Base-by-base conservation (phyloP, 2,329 filamentous ascomycete genomes). In the Aspergillus vadensis region DNA sequence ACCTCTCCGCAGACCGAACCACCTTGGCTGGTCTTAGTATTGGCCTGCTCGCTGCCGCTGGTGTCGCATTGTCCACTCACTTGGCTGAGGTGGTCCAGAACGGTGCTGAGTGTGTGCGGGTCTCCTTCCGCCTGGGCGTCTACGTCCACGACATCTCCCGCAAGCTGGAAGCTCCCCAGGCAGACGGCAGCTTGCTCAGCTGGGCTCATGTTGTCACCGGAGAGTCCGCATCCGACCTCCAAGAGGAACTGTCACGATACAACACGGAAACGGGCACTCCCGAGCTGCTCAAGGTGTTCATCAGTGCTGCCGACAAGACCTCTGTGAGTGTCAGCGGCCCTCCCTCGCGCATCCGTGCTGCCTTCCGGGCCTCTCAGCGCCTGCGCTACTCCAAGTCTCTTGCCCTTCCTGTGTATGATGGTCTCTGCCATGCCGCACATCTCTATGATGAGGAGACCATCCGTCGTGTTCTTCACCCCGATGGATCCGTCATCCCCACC, bases 101-200 rank as follows among this genome's bases (percentile, higher is more conserved):
- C n/a, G 82, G 80, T 6, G 79, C 76, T 0, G 72, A 83, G 54
- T 75, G 71, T 1, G 66, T 82, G 2, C 72, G 79, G 0, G 36
- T 76, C 1, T 79, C 82, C 1, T 83, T 84, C 59, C 74, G 81
- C 1, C 69, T 84, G 3, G 81, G 81, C 1, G 66, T 82, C 2
- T 66, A 75, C 4, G 80, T 83, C 0, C 63, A 74, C 15, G 67
- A 70, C 2, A 70, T 82, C 1, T 82, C 32, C 12, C 32, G 32
- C 32, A 36, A 36, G 32, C 1, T 36, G 10, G 32, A 36, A 36
- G 32, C 32, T 36, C 32, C 32, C 12, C 32, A 36, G 32, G 32
- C 32, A 36, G 32, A 36, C 32, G 32, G 32, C 12, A 36, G 32
- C 32, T 14, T 36, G 32, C 32, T 36, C 10, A 36, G 32, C 32